Conservation (phyloP, 257 asterid genomes). For the Solanum chilense region DNA sequence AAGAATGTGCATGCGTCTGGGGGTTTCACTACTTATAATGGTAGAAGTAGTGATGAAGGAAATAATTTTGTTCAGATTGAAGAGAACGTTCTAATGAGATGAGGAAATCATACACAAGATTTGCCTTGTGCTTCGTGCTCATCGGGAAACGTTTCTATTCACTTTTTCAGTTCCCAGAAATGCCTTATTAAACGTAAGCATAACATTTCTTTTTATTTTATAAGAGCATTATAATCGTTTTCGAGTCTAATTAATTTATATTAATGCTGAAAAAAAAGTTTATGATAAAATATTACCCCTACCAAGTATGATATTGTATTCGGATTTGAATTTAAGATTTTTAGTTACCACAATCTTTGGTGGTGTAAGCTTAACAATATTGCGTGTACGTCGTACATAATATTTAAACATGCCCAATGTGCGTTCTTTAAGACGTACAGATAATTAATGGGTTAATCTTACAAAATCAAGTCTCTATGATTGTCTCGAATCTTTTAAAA, state of each 20-base stretch:
- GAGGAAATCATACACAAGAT: neutral
- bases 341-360: neutral
- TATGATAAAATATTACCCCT: no score
- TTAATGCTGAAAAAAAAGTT: no score
- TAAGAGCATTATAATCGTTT: no score
- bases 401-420: neutral
- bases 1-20: slow-evolving; percentile 24
- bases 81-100: neutral
- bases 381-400: neutral
- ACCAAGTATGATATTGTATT: no score
- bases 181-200: neutral
- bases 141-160: neutral
- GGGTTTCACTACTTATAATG: neutral
- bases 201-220: neutral
- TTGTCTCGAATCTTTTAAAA: neutral
- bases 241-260: no score
- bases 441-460: neutral
- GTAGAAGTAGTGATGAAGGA: neutral
- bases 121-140: neutral
- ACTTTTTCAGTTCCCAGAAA: neutral
- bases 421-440: neutral
- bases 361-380: neutral
- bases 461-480: neutral
- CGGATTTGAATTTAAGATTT: no score
- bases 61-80: neutral